Evolutionary conservation across 108 stramenopile species (phyloP).

Genomic region (Cyclotella atomus): DNA sequence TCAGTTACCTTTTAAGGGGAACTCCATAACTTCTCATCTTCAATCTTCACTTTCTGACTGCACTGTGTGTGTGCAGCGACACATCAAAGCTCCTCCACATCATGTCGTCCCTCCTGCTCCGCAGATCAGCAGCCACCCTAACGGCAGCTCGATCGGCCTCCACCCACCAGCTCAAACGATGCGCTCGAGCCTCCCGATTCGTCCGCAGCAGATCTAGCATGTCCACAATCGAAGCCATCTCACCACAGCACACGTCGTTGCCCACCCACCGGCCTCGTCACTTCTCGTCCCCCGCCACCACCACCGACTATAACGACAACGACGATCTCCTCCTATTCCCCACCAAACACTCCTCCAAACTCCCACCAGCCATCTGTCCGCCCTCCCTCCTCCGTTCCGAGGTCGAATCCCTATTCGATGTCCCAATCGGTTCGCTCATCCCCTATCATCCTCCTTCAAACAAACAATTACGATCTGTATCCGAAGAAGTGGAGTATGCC

Average conservation of each 20-base stretch:
- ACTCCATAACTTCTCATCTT: background rate
- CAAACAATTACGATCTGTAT: slow-evolving; percentile 5
- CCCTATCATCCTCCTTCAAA: slow-evolving; percentile 31
- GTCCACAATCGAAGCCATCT: background rate
- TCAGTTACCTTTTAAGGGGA: too few relatives aligned
- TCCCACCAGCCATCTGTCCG: slow-evolving; percentile 66
- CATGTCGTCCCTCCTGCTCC: background rate
- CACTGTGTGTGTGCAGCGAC: too few relatives aligned
- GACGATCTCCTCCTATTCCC: slow-evolving; percentile 49
- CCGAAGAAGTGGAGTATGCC: slow-evolving; percentile 54
- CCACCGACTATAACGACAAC: slow-evolving; percentile 5
- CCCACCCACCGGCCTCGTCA: background rate
- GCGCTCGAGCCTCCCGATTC: background rate
- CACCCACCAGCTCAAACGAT: background rate
- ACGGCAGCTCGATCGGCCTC: background rate
- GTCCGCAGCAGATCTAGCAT: background rate
- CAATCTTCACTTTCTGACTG: too few relatives aligned
- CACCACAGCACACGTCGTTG: background rate
- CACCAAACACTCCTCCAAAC: slow-evolving; percentile 70
- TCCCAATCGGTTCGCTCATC: slow-evolving; percentile 69
- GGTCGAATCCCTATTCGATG: slow-evolving; percentile 62
- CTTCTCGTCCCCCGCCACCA: background rate
- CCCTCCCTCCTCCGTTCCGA: slow-evolving; percentile 57
- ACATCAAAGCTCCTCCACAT: too few relatives aligned
- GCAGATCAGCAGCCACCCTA: background rate